Conservation (phyloP, 257 asterid species). For the Primulina huaijiensis region DNA sequence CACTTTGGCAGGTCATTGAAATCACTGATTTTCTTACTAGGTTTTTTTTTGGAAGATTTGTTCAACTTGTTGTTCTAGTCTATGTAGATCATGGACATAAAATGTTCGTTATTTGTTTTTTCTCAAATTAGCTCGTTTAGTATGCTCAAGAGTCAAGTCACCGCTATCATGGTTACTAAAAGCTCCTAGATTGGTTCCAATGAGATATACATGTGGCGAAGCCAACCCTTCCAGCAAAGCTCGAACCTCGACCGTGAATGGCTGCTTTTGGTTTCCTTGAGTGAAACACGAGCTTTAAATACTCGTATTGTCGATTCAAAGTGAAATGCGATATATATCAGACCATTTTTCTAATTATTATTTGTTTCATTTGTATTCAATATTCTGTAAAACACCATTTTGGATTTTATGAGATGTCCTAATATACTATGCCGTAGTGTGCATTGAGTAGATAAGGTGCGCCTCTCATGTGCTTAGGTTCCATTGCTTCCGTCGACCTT, state of each 20-base stretch:
- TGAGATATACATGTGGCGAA: not conserved
- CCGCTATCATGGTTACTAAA: too few species aligned
- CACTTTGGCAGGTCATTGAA: slow-evolving; percentile 81
- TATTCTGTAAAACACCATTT: too few species aligned
- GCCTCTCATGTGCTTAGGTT: too few species aligned
- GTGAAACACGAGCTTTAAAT: not conserved
- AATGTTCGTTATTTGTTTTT: not conserved
- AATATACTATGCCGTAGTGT: too few species aligned
- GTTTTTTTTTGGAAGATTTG: not conserved
- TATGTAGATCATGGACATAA: not conserved
- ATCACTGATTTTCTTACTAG: not conserved
- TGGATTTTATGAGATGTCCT: too few species aligned
- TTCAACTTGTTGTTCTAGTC: not conserved
- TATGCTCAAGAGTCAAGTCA: too few species aligned
- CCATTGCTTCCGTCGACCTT: too few species aligned
- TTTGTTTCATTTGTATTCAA: too few species aligned
- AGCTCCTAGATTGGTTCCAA: not conserved
- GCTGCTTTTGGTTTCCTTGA: not conserved
- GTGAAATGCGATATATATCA: too few species aligned
- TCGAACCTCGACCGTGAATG: not conserved
- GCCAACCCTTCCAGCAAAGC: not conserved
- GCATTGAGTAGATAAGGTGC: too few species aligned
- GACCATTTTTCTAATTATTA: too few species aligned
- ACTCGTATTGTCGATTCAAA: not conserved
- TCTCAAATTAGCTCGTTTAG: too few species aligned